Evolutionary conservation across 2,329 filamentous ascomycete genomes (phyloP).

Genomic region (Berkeleyomyces basicola): DNA sequence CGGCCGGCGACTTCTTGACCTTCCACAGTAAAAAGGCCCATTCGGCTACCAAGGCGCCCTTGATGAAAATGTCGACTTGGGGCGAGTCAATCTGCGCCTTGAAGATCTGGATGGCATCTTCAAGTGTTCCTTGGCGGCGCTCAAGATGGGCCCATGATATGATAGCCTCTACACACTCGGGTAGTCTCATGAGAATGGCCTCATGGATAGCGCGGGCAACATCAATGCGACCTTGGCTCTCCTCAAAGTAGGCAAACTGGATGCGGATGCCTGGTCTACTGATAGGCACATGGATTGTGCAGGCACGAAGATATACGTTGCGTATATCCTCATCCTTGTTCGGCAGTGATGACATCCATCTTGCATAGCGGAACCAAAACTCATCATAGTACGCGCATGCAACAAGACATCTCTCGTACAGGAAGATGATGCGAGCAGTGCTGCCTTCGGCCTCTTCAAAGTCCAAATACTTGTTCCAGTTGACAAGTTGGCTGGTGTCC

Average conservation of each 20-base stretch:
- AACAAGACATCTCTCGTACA: conserved; percentile 88
- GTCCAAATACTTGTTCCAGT: conserved; percentile 94
- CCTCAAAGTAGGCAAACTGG: conserved; percentile 90
- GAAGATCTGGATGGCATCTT: conserved; percentile 70
- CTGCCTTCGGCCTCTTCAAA: conserved; percentile 82
- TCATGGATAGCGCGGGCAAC: conserved; percentile 74
- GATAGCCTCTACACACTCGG: conserved; percentile 74
- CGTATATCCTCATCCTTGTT: conserved; percentile 79
- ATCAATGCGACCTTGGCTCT: conserved; percentile 59
- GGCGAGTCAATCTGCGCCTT: conserved; percentile 63
- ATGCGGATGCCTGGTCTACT: conserved; percentile 69
- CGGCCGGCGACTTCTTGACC: conserved; percentile 61
- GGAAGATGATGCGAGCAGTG: conserved; percentile 54
- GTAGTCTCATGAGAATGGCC: conserved; percentile 58
- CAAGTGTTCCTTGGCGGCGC: conserved; percentile 66
- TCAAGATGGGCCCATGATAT: conserved; percentile 75
- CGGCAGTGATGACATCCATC: conserved; percentile 76
- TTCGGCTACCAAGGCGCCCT: conserved; percentile 73
- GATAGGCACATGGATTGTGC: conserved; percentile 72
- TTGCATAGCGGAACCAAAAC: conserved; percentile 92
- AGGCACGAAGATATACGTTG: conserved; percentile 79
- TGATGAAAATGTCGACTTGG: conserved; percentile 58
- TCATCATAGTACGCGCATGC: conserved; percentile 92
- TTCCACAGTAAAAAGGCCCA: conserved; percentile 83
- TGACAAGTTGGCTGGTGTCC: conserved; percentile 65